A percentile compares a stretch with the other conserved stretches of the same genome.
Evolutionary conservation across 371 early-diverging fungal species (phyloP).

Genomic region (Apophysomyces variabilis): DNA sequence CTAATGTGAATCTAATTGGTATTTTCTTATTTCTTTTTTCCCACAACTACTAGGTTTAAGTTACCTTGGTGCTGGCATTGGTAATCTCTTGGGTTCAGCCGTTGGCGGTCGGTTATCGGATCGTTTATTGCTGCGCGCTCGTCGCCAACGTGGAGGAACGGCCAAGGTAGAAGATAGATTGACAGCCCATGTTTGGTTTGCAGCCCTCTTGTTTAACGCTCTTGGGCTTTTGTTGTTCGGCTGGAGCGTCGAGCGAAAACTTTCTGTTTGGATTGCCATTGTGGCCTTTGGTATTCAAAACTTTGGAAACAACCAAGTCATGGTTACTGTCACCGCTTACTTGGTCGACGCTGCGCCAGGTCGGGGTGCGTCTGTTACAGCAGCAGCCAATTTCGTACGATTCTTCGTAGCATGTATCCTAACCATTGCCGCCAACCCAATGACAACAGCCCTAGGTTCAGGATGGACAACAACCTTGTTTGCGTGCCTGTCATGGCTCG

Average conservation of each 20-base stretch:
- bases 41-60: constrained; percentile 26
- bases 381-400: constrained; percentile 39
- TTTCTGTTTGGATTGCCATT: constrained; percentile 46
- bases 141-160: constrained; percentile 26
- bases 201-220: constrained; percentile 43
- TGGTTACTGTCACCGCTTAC: constrained; percentile 39
- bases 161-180: constrained; percentile 32
- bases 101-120: constrained; percentile 29
- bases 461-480: constrained; percentile 21
- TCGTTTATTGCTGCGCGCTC: constrained; percentile 29
- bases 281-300: constrained; percentile 51
- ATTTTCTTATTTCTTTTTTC: not conserved
- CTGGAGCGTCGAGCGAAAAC: constrained; percentile 42
- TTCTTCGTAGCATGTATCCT: constrained; percentile 40
- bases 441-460: constrained; percentile 22
- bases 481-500: constrained; percentile 15
- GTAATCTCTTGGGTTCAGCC: constrained; percentile 45
- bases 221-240: constrained; percentile 53
- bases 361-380: constrained; percentile 42
- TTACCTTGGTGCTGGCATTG: constrained; percentile 51
- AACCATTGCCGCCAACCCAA: constrained; percentile 25
- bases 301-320: constrained; percentile 48
- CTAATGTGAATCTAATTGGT: too few species aligned
- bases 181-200: constrained; percentile 35
- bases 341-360: constrained; percentile 47